These are phyloP conservation scores for Thuidium tamariscinum DNA, from an alignment of 225 moss, liverwort and hornwort genomes.

Conservation along the genomic window DNA sequence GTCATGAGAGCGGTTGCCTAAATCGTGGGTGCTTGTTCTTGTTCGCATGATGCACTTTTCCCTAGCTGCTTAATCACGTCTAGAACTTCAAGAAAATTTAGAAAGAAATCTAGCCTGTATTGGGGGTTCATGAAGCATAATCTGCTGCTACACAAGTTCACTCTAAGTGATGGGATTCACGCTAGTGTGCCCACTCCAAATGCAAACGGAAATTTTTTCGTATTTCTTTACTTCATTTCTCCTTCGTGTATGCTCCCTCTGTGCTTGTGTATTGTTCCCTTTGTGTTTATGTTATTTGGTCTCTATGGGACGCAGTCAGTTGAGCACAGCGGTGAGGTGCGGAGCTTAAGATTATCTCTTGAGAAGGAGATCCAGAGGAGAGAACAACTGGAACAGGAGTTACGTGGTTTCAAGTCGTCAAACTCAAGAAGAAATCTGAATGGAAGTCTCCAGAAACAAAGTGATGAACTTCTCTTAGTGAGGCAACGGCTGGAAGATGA, in stretches of 20 bases:
- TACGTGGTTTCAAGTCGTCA: slow-evolving; percentile 17
- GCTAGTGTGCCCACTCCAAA: not conserved
- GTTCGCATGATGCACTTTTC: not conserved
- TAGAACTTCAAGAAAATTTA: not conserved
- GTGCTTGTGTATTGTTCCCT: not conserved
- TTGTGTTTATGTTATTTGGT: not conserved
- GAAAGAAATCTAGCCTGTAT: not conserved
- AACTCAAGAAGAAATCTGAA: slow-evolving; percentile 27
- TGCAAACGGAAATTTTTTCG: not conserved
- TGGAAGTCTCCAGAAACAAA: slow-evolving; percentile 43
- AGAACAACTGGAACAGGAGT: slow-evolving; percentile 44
- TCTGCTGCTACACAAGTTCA: not conserved
- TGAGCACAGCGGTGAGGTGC: slow-evolving; percentile 21
- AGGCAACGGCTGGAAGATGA: slow-evolving; percentile 54
- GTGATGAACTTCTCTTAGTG: slow-evolving; percentile 44
- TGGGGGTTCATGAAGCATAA: not conserved
- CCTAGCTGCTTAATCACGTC: not conserved
- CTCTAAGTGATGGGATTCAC: not conserved
- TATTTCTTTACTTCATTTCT: not conserved
- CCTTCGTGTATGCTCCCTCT: not conserved
- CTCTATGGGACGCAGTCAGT: slow-evolving; percentile 9
- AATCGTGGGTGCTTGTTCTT: not conserved
- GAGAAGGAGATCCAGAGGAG: slow-evolving; percentile 36
- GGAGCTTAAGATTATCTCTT: slow-evolving; percentile 29
- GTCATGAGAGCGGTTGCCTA: not conserved